A percentile compares a stretch with the other conserved stretches of the same genome.
Evolutionary conservation across 306 rosid species (phyloP).

Genomic region (Delonix regia): DNA sequence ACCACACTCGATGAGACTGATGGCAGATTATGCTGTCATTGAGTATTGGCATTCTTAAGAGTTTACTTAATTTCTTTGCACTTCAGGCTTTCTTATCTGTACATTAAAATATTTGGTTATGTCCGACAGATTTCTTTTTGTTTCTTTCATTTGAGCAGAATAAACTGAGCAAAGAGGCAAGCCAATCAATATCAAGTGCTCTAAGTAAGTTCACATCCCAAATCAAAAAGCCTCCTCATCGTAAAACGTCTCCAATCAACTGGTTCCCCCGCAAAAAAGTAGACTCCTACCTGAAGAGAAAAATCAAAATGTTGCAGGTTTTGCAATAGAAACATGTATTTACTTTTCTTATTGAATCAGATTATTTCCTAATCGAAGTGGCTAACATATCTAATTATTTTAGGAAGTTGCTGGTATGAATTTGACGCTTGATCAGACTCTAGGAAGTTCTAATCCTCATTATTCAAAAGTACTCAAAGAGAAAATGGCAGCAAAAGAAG

Average conservation of each 20-base stretch:
- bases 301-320: slow-evolving; percentile 95
- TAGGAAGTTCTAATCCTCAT: slow-evolving; percentile 93
- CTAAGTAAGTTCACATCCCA: slow-evolving; percentile 70
- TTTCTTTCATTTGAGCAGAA: slow-evolving; percentile 53
- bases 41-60: background rate
- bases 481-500: slow-evolving; percentile 94
- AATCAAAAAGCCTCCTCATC: slow-evolving; percentile 79
- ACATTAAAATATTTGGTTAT: background rate
- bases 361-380: slow-evolving; percentile 16
- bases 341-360: background rate
- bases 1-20: background rate
- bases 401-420: slow-evolving; percentile 89
- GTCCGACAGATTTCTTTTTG: slow-evolving; percentile 1
- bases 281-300: slow-evolving; percentile 85
- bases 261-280: slow-evolving; percentile 91
- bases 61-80: background rate
- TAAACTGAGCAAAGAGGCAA: slow-evolving; percentile 57
- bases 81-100: background rate
- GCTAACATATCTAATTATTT: slow-evolving; percentile 4
- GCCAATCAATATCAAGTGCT: slow-evolving; percentile 54
- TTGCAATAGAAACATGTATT: background rate
- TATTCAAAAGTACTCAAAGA: slow-evolving; percentile 80
- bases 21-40: slow-evolving; percentile 10
- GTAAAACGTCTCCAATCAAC: slow-evolving; percentile 79
- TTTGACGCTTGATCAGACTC: slow-evolving; percentile 87